Base-by-base conservation (phyloP, 768 basidiomycete genomes). In the Trametopsis cervina region DNA sequence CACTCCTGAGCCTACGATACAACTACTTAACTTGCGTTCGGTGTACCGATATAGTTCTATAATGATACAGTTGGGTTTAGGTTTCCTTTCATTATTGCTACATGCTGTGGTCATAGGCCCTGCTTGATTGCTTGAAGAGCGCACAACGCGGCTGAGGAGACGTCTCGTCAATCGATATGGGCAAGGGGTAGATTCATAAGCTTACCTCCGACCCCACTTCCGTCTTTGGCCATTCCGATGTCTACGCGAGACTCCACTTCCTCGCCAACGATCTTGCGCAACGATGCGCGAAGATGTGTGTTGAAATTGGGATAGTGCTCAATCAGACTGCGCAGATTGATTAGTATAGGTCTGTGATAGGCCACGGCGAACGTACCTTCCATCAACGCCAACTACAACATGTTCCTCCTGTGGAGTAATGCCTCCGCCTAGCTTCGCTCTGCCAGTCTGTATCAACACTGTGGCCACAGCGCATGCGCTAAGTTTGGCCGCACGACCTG, bases 131-230 rank as follows among this genome's bases (percentile, higher is more conserved):
- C 85, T 69, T 87, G 82, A 26, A 93, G 74, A 1, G 92, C 92
- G 57, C 89, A 87, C 35, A 96, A 72, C 36, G 92, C 92, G 62
- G 92, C 92, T 93, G 52, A 15, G 53, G 46, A 15, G 49, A 11
- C 23, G 17, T 20, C 17, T 41, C 40, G 17, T 36, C 42, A 43
- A 35, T 48, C 44, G 25, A 20, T 26, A 22, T 6, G 25, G 4
- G 25, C 29, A 33, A 7, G 15, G 29, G 1, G 11, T 25, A n/a
- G 42, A 36, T 15, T 15, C n/a, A 29, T 42, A 27, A 18, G 65
- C 86, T 69, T 65, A 96, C 94, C 95, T 61, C 96, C 96, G 36
- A 93, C 92, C 29, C 95, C 96, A 59, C 90, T 94, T 11, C 96
- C 96, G 57, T 99, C 96, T 66, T 96, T 98, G 3, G 96, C 96